These are phyloP conservation scores for Phylloporus sp. DNA, from an alignment of 768 basidiomycete species.

Conservation along the genomic window DNA sequence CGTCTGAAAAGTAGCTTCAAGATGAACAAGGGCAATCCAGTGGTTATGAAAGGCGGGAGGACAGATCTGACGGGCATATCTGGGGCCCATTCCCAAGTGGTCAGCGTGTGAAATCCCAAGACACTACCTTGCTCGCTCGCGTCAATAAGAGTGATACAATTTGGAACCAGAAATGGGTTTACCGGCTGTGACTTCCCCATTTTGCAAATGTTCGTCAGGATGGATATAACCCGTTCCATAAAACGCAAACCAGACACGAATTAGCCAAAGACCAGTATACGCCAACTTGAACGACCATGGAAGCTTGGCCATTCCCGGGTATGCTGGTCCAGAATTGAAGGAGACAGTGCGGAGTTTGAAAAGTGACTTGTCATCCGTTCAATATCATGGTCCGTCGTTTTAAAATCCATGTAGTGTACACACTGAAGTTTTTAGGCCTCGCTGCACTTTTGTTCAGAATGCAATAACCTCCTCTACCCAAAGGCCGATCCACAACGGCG, in stretches of 20 bases:
- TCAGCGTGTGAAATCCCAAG: conserved; percentile 25
- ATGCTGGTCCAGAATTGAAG: not conserved
- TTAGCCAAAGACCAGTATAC: conserved; percentile 26
- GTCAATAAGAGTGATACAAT: conserved; percentile 7
- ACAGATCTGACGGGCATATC: conserved; percentile 36
- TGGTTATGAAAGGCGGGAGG: conserved; percentile 30
- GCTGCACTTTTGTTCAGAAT: conserved; percentile 89
- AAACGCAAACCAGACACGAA: conserved; percentile 31
- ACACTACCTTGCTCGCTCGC: conserved; percentile 22
- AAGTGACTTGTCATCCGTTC: conserved; percentile 13
- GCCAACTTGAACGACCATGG: conserved; percentile 12
- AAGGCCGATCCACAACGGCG: conserved; percentile 84
- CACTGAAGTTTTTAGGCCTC: conserved; percentile 52
- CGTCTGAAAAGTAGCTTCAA: conserved; percentile 15
- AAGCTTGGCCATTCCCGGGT: conserved; percentile 11
- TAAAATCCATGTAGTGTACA: not conserved
- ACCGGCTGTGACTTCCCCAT: conserved; percentile 38
- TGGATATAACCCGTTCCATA: conserved; percentile 37
- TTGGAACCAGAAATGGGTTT: conserved; percentile 3
- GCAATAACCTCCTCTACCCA: conserved; percentile 92
- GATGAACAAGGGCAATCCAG: conserved; percentile 30
- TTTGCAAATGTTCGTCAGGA: conserved; percentile 42
- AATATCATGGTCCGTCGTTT: conserved; percentile 22
- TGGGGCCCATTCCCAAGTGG: conserved; percentile 38
- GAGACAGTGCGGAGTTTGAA: conserved; percentile 27